phyloP scores from a whole-genome alignment of 1,139 yeast genomes.

The Tardiomyces blankii region DNA sequence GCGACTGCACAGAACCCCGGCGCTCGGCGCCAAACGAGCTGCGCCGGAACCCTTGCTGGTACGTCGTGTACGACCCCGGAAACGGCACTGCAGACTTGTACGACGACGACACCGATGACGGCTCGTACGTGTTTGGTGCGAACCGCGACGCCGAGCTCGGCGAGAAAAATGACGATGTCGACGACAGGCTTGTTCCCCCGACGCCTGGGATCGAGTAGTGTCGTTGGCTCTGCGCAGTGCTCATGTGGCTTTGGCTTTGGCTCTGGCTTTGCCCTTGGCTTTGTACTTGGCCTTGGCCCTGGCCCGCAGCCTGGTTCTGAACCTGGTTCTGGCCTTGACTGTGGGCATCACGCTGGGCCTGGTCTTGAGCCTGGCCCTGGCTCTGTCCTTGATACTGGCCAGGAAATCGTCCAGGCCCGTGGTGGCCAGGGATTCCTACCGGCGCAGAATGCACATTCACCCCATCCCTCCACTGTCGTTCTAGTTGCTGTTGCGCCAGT shows the following conservation, averaged over 20 bases:
- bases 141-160: slow-evolving; percentile 17
- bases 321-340: too few relatives aligned
- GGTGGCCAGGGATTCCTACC: not conserved
- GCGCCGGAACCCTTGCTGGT: not conserved
- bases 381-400: not conserved
- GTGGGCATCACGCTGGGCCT: too few relatives aligned
- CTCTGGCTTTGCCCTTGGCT: too few relatives aligned
- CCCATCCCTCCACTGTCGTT: too few relatives aligned
- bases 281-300: not conserved
- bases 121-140: slow-evolving; percentile 21
- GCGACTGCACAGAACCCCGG: not conserved
- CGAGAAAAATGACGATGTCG: slow-evolving; percentile 16
- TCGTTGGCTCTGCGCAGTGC: slow-evolving; percentile 3
- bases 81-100: slow-evolving; percentile 13
- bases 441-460: not conserved
- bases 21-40: not conserved
- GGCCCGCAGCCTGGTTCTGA: too few relatives aligned
- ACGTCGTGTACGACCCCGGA: slow-evolving; percentile 1
- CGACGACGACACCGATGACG: slow-evolving; percentile 21
- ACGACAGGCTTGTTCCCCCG: not conserved
- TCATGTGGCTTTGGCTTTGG: too few relatives aligned
- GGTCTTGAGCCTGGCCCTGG: too few relatives aligned
- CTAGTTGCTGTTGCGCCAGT: too few relatives aligned
- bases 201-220: not conserved
- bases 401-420: not conserved